Base-by-base conservation (phyloP, 768 basidiomycete species). In the Termitomyces eurrhizus region DNA sequence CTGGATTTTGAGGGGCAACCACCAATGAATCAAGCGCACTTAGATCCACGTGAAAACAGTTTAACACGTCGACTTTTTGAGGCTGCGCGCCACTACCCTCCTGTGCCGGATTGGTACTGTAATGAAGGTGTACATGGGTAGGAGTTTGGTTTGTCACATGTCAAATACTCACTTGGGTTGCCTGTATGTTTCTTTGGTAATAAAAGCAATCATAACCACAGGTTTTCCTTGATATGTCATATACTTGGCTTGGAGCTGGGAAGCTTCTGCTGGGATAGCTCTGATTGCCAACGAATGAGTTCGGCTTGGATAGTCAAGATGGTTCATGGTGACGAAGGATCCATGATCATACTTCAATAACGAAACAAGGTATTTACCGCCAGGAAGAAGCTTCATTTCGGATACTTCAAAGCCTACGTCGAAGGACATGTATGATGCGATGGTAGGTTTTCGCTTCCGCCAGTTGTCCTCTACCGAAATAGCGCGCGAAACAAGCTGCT, bases 361-460 rank as follows among this genome's bases (percentile, higher is more conserved):
- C 0, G 85, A 84, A 37, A 88, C 72, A 62, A 89, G 79, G 62
- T 86, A 87, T 64, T 85, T 86, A 33, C 88, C 87, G 1, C 88
- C 88, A 4, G 29, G 29, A 29, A 7, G 88, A 26, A 87, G 69
- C 44, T 75, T 78, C 29, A 29, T 29, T 29, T 29, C 29, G 29
- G 29, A 2, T 76, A 77, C 78, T 63, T 72, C 73, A 78, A 53
- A 29, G 4, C 29, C 35, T 65, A 64, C 29, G 67, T 66, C 12
- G 62, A 61, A 21, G 29, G 4, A 29, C 29, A 2, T 29, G 29
- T 29, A 29, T 29, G 29, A 29, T 29, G 67, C 66, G 45, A 78
- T 70, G 42, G 59, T 67, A 7, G 84, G 80, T 4, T 75, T 70
- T 7, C 70, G 66, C 2, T 70, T 73, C 24, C 79, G 72, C 85